Conservation (phyloP, 192 early-diverging fungal species). For the Entomortierella lignicola region DNA sequence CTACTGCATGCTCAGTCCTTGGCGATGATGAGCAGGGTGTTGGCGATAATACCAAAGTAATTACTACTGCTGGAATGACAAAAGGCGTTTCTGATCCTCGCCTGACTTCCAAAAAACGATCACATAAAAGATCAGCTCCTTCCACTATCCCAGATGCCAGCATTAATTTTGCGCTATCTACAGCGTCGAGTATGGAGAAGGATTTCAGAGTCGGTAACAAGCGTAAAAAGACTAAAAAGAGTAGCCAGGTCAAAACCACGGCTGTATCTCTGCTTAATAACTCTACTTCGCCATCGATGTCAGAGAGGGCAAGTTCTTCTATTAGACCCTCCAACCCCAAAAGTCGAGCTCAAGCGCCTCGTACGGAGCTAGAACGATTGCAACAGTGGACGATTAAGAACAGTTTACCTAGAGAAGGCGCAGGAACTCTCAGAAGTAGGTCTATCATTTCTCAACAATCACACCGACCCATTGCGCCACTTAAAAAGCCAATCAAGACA, state of each 20-base stretch:
- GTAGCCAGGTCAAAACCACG: background rate
- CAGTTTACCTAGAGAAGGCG: background rate
- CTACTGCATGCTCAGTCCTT: background rate
- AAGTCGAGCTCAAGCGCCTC: background rate
- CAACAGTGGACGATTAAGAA: slow-evolving; percentile 8
- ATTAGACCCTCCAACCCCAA: background rate
- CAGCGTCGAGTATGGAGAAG: background rate
- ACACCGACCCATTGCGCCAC: background rate
- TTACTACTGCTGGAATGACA: background rate
- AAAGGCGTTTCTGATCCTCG: background rate
- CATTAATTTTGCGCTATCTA: background rate
- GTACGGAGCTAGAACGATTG: slow-evolving; percentile 3
- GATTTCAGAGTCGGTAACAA: background rate
- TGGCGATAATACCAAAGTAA: background rate
- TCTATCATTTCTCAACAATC: background rate
- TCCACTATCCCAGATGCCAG: background rate
- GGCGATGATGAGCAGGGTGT: slow-evolving; percentile 13
- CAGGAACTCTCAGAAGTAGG: background rate
- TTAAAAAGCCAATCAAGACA: background rate
- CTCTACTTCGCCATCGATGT: background rate
- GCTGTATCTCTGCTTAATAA: background rate
- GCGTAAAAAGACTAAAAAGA: background rate
- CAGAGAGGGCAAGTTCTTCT: background rate
- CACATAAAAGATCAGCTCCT: background rate
- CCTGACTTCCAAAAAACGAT: background rate